These are phyloP conservation scores for Annona squamosa DNA, from an alignment of 164 flowering plant genomes.

Conservation along the genomic window DNA sequence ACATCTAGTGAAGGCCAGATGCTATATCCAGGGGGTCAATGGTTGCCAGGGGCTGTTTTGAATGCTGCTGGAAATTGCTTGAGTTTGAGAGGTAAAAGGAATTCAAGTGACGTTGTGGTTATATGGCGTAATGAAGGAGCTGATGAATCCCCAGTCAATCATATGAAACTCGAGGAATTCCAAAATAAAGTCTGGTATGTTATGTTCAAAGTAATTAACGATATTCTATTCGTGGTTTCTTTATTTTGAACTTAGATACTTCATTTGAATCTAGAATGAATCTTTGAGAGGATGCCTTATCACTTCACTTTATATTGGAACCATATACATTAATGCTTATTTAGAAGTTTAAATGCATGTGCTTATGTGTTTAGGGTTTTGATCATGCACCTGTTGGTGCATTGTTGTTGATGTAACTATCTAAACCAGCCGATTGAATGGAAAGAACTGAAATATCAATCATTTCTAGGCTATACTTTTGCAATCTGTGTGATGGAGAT, in stretches of 20 bases:
- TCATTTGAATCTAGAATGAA: background rate
- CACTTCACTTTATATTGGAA: background rate
- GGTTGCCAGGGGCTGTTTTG: conserved; percentile 77
- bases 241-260: background rate
- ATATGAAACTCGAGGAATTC: conserved; percentile 58
- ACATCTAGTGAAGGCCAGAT: conserved; percentile 19
- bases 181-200: conserved; percentile 72
- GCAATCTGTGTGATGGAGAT: background rate
- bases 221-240: background rate
- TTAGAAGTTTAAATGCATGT: background rate
- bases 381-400: background rate
- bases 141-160: conserved; percentile 47
- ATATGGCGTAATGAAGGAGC: conserved; percentile 85
- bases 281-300: background rate
- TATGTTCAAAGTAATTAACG: background rate
- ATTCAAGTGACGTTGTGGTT: conserved; percentile 39
- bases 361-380: background rate
- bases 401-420: too few relatives aligned
- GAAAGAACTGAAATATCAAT: background rate
- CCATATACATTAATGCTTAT: too few relatives aligned
- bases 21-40: conserved; percentile 71
- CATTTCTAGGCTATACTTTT: background rate
- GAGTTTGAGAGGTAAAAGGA: conserved; percentile 41
- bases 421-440: background rate
- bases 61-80: conserved; percentile 80